These are phyloP conservation scores for Acanthamoeba sp. DNA, from an alignment of 208 protist genomes.

Conservation along the genomic window DNA sequence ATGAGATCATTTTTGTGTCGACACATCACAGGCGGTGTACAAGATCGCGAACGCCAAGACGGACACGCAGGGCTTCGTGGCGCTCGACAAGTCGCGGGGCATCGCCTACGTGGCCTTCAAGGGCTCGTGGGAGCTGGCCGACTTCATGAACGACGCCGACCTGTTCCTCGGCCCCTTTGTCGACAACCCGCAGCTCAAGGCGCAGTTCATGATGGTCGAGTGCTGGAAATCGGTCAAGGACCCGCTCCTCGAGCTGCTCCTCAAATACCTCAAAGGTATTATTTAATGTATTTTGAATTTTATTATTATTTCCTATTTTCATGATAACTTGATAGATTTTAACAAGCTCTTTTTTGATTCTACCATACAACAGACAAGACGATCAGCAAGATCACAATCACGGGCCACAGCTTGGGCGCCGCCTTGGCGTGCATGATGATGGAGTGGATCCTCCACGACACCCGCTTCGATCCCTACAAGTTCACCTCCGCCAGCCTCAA, in stretches of 20 bases:
- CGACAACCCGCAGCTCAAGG: neutral
- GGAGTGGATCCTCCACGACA: neutral
- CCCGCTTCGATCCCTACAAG: neutral
- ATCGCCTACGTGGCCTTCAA: slow-evolving; percentile 5
- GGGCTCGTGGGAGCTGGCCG: slow-evolving; percentile 35
- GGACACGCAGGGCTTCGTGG: slow-evolving; percentile 17
- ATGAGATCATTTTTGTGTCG: neutral
- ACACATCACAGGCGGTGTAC: neutral
- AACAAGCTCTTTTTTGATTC: no score
- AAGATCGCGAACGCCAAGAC: neutral
- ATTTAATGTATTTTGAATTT: no score
- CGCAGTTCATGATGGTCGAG: slow-evolving; percentile 12
- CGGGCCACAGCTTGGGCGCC: slow-evolving; percentile 19
- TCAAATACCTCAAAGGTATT: neutral
- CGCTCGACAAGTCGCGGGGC: neutral
- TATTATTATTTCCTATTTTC: neutral
- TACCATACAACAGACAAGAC: neutral
- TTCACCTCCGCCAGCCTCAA: neutral
- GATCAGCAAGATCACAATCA: slow-evolving; percentile 11
- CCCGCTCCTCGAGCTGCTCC: neutral
- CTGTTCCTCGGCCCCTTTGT: slow-evolving; percentile 19
- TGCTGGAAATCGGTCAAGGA: slow-evolving; percentile 6
- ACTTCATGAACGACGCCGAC: slow-evolving; percentile 47
- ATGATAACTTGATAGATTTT: no score
- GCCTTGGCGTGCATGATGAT: neutral